Evolutionary conservation across 2,329 filamentous ascomycete genomes (phyloP), one percentile per base, ranked within the genome.

Genomic region (Botrytis aclada): DNA sequence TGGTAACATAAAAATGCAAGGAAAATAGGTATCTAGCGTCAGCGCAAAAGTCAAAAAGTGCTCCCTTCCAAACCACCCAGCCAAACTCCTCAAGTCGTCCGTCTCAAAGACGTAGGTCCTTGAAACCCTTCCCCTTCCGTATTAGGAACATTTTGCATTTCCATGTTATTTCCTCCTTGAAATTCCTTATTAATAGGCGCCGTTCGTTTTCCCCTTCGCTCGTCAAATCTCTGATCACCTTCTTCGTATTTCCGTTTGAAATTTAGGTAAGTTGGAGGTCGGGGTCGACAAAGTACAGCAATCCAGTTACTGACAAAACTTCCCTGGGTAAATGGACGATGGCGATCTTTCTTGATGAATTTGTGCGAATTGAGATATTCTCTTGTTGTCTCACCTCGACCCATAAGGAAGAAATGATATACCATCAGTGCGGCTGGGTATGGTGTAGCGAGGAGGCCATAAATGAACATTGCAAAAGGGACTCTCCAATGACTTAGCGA

Each of bases 341-440:
- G 97, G 20, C 96, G 90, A 81, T 99, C 95, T 78, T 92, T 92
- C 83, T 96, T 97, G 75, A 92, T 85, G 81, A 99, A 98, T 82
- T 98, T 98, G 83, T 97, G 94, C 7, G 93, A 95, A 83, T 97
- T 97, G 76, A 99, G 89, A 81, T 97, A 98, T 83, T 99, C 96
- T 77, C 96, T 88, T 0, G 96, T 99, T 0, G 95, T 99, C 84
- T 99, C 95, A 66, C 95, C 96, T 45, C 95, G 88, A 10, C 90
- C 92, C 84, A 97, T 94, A 61, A 99, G 86, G 84, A 97, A 98
- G 64, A 98, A 81, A 83, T 99, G 96, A 81, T 99, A 99, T 34
- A 88, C 88, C 85, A 90, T 93, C 9, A 99, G 85, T 61, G 94
- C 93, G 58, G 91, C 88, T 0, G 95, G 95, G 81, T 99, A 99